These are phyloP conservation scores for Aspergillus ellipticus DNA, from an alignment of 495 filamentous ascomycete species.

Conservation along the genomic window DNA sequence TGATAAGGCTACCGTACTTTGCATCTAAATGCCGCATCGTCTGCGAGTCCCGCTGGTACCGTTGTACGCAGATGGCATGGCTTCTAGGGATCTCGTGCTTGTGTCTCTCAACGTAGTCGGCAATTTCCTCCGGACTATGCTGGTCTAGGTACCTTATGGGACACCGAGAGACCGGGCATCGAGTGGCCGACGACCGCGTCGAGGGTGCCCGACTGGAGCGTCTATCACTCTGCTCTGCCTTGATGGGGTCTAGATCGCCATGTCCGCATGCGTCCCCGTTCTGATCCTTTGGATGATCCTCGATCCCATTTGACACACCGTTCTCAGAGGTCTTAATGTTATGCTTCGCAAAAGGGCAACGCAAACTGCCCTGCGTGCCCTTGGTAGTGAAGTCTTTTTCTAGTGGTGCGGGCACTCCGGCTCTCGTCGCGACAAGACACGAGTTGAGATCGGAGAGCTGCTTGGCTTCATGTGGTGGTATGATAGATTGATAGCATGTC, in stretches of 20 bases:
- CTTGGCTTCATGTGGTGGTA: slow-evolving; percentile 25
- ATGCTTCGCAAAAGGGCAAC: slow-evolving; percentile 46
- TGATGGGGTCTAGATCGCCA: slow-evolving; percentile 42
- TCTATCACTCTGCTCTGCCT: slow-evolving; percentile 39
- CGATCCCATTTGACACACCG: slow-evolving; percentile 21
- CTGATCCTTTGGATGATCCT: slow-evolving; percentile 24
- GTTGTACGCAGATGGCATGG: slow-evolving; percentile 83
- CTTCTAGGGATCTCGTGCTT: slow-evolving; percentile 89
- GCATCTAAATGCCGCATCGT: slow-evolving; percentile 81
- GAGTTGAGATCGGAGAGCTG: slow-evolving; percentile 20
- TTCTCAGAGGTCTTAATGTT: slow-evolving; percentile 26
- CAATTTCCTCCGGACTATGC: slow-evolving; percentile 87
- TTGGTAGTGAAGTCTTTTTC: slow-evolving; percentile 48
- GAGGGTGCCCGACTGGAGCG: slow-evolving; percentile 33
- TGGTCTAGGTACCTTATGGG: slow-evolving; percentile 87
- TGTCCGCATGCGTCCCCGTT: slow-evolving; percentile 35
- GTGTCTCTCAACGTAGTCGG: slow-evolving; percentile 82
- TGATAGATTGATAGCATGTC: slow-evolving; percentile 37
- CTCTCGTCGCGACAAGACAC: slow-evolving; percentile 38
- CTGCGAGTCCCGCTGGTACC: slow-evolving; percentile 78
- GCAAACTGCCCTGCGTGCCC: slow-evolving; percentile 39
- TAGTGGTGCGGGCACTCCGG: slow-evolving; percentile 29
- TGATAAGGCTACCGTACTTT: slow-evolving; percentile 85
- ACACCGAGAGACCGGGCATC: slow-evolving; percentile 81
- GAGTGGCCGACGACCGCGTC: slow-evolving; percentile 49